Evolutionary conservation across 179 eudicot genomes (phyloP), one percentile per base, ranked within the genome.

Genomic region (Camellia oleifera): DNA sequence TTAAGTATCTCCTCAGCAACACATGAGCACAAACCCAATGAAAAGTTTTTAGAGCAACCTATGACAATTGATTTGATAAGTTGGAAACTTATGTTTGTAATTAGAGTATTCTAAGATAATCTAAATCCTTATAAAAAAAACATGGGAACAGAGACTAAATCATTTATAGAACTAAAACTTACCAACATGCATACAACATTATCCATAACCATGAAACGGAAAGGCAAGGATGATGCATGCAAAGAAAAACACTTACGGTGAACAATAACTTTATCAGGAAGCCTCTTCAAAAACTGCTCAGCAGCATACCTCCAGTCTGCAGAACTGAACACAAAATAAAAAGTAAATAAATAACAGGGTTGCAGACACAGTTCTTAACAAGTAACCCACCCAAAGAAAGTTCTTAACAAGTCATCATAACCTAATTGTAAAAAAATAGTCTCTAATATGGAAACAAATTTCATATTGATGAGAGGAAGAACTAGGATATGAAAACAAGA

Each of bases 241-340:
- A 74, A 72, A 74, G 60, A 53, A 61, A 32, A 23, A 32, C 77
- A 86, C 95, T 89, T 78, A 94, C 98, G 83, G 77, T 94, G 98
- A 79, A 93, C 98, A 79, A 94, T 82, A 79, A 94, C 91, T 88
- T 88, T 87, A 74, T 88, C 93, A n/a, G 97, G 97, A 79, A 89
- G 89, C 85, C 78, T 88, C 88, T 90, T 91, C 81, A 89, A 94
- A 81, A 94, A 91, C 84, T 91, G 94, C 82, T 93, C 91, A 48
- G 91, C 94, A 74, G 97, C 96, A 86, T 93, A 94, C 82, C 84
- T 88, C 97, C 98, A 93, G 83, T 93, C 96, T 17, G 92, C 83
- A 83, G 98, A 82, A 84, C 98, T 94, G 84, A n/a, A 53, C 23
- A 77, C 8, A 80, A 15, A 15, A 5, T 32, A 10, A 68, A 45